Base-by-base conservation (phyloP, 345 rosid genomes). In the Theobroma cacao region DNA sequence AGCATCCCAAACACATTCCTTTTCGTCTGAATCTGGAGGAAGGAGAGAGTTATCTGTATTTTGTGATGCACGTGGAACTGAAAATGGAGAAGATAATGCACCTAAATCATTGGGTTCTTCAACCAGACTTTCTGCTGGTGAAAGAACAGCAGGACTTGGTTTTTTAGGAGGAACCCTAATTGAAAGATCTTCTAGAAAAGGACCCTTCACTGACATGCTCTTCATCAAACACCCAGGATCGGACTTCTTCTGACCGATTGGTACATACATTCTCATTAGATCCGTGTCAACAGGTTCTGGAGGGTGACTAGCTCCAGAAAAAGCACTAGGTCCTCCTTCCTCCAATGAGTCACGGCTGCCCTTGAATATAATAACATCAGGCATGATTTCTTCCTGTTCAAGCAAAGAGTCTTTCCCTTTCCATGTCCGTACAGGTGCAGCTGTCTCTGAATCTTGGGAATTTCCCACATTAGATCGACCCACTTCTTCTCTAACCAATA, bases 241-340 rank as follows among this genome's bases (percentile, higher is more conserved):
- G 7, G 95, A 83, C 79, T 91, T 90, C 81, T 64, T 82, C 43
- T 91, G 92, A 67, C 84, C 60, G 28, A 92, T 87, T 15, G 97
- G 92, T 1, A 90, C 95, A 84, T 87, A 92, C 3, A 91, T 77
- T 75, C 85, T 91, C 84, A 95, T 94, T 56, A 85, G 87, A 94
- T 96, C 97, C 64, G 88, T 88, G 76, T 96, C 99, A 34, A 89
- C 83, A 26, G 99, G 99, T 77, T 96, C 99, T 0, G 92, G 92
- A 72, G 99, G 99, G 82, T 94, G 99, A 82, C 92, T 96, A 82
- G 86, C 99, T 59, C 99, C 97, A n/a, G 90, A 92, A 79, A 96
- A 96, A 17, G 87, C 89, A 83, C 86, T 86, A 5, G 94, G 79
- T 43, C 94, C 92, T 80, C 81, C 82, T 74, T 94, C 98, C 69